Evolutionary conservation across 2,329 filamentous ascomycete species (phyloP).

Genomic region (Colletotrichum orchidophilum): DNA sequence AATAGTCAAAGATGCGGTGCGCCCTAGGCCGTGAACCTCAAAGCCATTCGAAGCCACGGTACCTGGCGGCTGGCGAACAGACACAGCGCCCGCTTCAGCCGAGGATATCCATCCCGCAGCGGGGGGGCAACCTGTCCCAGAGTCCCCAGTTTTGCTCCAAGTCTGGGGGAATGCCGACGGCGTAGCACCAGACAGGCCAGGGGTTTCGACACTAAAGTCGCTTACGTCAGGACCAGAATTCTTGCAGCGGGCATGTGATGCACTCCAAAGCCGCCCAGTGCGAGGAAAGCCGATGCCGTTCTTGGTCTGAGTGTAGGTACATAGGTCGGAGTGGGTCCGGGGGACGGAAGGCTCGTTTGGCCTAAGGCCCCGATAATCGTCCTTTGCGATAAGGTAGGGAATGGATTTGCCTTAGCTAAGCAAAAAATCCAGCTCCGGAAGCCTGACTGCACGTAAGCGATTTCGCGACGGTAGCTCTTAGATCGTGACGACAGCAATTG

Average conservation of each 20-base stretch:
- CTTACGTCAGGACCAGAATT: constrained; percentile 29
- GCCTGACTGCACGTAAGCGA: not conserved
- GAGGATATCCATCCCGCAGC: constrained; percentile 39
- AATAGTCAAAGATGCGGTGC: constrained; percentile 12
- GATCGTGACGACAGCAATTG: constrained; percentile 18
- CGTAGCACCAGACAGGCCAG: not conserved
- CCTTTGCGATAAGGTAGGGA: not conserved
- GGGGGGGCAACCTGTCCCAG: constrained; percentile 7
- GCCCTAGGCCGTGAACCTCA: constrained; percentile 32
- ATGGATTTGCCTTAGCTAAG: constrained; percentile 18
- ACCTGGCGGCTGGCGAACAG: constrained; percentile 31
- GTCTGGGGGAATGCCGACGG: constrained; percentile 22
- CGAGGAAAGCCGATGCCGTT: constrained; percentile 12
- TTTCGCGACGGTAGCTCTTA: constrained; percentile 3
- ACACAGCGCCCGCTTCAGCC: constrained; percentile 33
- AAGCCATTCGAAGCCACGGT: constrained; percentile 32
- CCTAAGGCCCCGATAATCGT: not conserved
- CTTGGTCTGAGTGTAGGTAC: constrained; percentile 2
- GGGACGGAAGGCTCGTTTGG: constrained; percentile 20
- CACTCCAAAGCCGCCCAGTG: not conserved
- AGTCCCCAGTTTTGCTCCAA: not conserved
- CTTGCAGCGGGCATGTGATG: constrained; percentile 28
- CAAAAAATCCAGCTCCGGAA: not conserved
- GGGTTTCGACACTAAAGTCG: constrained; percentile 9
- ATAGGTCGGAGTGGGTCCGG: constrained; percentile 26